Percentiles rank a stretch among this genome's conserved stretches.
These are phyloP conservation scores for Bromus sterilis DNA, from an alignment of 176 grass and related monocot species.

Conservation along the genomic window DNA sequence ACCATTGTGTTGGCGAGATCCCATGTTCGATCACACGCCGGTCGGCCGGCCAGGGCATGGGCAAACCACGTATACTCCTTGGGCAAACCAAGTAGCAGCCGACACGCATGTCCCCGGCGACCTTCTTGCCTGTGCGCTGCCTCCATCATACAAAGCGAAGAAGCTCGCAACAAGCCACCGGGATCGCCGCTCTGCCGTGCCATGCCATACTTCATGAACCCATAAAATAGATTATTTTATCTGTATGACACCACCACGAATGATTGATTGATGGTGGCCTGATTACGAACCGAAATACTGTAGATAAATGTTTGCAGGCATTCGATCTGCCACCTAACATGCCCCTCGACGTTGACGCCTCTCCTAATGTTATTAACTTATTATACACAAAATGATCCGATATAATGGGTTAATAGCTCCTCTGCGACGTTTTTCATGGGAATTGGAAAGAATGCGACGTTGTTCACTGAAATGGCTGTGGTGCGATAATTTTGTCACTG, in stretches of 20 bases:
- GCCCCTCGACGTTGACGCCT: conserved; percentile 11
- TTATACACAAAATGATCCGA: background rate
- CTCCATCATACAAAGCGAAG: background rate
- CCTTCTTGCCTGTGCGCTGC: background rate
- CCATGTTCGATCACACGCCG: background rate
- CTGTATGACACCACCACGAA: background rate
- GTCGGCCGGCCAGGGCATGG: background rate
- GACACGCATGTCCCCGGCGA: background rate
- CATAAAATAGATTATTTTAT: no score
- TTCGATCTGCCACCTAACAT: conserved; percentile 1
- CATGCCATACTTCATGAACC: background rate
- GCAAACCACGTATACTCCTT: background rate
- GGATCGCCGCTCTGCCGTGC: background rate
- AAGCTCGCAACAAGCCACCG: background rate
- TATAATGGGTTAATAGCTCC: no score
- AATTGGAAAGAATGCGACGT: no score
- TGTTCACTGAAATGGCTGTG: no score
- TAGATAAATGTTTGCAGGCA: background rate
- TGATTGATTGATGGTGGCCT: background rate
- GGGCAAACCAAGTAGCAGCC: background rate
- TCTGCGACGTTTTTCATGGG: no score
- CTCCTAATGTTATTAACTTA: background rate
- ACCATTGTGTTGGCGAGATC: conserved; percentile 1
- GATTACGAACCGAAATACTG: background rate
- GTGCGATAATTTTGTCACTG: no score